Conservation (phyloP, 805 yeast species). For the Wickerhamomyces xylosicus region DNA sequence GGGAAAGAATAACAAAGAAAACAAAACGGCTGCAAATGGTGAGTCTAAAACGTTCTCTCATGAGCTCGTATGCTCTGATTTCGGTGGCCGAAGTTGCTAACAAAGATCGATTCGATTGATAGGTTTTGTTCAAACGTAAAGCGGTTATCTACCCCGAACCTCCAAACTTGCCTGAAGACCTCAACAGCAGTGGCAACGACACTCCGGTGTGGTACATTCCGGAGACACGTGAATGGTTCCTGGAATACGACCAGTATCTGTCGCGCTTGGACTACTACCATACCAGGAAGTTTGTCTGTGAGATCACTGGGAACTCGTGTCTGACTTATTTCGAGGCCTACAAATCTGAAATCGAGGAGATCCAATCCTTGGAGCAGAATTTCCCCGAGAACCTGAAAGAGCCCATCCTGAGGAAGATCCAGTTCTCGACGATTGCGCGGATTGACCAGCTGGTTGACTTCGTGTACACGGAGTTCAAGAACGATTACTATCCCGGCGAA, state of each 20-base stretch:
- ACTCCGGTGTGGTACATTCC: constrained; percentile 68
- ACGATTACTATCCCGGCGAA: constrained; percentile 90
- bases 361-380: constrained; percentile 56
- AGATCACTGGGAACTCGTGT: constrained; percentile 89
- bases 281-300: constrained; percentile 81
- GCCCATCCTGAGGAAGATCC: constrained; percentile 80
- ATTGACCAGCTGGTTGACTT: constrained; percentile 83
- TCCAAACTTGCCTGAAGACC: constrained; percentile 43
- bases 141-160: constrained; percentile 53
- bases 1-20: too few relatives aligned
- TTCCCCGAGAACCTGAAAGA: constrained; percentile 91
- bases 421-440: constrained; percentile 72
- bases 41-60: too few relatives aligned
- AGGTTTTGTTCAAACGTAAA: constrained; percentile 70
- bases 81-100: too few relatives aligned
- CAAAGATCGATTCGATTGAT: too few relatives aligned
- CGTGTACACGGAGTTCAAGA: constrained; percentile 66
- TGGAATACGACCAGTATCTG: constrained; percentile 65
- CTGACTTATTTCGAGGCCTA: constrained; percentile 86
- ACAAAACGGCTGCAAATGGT: too few relatives aligned
- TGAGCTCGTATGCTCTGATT: too few relatives aligned
- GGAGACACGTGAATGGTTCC: constrained; percentile 85
- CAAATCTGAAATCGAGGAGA: constrained; percentile 58
- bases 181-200: constrained; percentile 44
- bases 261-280: constrained; percentile 62